A percentile compares a stretch with the other conserved stretches of the same genome.
phyloP scores from a whole-genome alignment of 768 basidiomycete species.

The Auricularia sp. region DNA sequence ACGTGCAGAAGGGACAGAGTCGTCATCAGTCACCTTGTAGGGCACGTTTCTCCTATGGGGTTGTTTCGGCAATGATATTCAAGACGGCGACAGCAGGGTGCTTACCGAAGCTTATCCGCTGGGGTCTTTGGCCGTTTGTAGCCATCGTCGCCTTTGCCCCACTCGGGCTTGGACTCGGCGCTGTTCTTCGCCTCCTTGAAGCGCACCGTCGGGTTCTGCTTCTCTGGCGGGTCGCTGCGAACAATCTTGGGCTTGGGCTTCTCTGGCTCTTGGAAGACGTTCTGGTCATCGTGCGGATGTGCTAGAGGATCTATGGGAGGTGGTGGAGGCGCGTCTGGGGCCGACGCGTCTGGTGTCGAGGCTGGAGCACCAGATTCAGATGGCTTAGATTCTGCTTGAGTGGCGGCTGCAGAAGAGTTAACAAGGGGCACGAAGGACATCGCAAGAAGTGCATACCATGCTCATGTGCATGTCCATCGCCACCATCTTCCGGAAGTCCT shows the following conservation, averaged over 20 bases:
- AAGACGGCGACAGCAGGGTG: conserved; percentile 1
- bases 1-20: not conserved
- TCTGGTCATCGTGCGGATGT: conserved; percentile 31
- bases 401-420: conserved; percentile 12
- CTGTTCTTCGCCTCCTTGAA: conserved; percentile 48
- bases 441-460: too few relatives aligned
- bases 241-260: conserved; percentile 39
- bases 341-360: conserved; percentile 8
- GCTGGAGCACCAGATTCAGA: not conserved
- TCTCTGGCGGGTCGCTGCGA: conserved; percentile 53
- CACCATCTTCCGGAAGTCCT: conserved; percentile 71
- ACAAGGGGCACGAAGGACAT: too few relatives aligned
- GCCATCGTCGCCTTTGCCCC: conserved; percentile 62
- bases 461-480: conserved; percentile 8
- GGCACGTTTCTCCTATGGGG: conserved; percentile 60
- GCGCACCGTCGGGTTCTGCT: conserved; percentile 55
- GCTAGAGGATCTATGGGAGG: not conserved
- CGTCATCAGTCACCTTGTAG: conserved; percentile 59
- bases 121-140: conserved; percentile 66
- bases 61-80: not conserved
- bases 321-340: conserved; percentile 13
- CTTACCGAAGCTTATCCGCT: conserved; percentile 65
- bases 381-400: conserved; percentile 37
- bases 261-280: conserved; percentile 16
- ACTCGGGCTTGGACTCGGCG: conserved; percentile 47